Percentiles rank a stretch among this genome's conserved stretches.
Evolutionary conservation across 805 yeast genomes (phyloP).

Genomic region (Barnettozyma salicaria): DNA sequence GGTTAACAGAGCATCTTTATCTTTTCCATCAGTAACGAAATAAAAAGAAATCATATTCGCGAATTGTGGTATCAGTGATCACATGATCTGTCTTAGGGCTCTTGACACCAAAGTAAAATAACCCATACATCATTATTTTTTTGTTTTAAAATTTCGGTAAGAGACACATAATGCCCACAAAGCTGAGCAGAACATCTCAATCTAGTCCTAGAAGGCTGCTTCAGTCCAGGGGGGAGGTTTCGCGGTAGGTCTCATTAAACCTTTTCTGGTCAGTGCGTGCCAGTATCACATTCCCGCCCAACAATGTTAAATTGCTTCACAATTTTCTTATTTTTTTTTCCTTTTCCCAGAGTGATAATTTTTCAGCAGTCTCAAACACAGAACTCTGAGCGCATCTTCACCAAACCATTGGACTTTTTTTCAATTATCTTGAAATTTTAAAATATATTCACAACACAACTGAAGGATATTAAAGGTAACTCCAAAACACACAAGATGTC

Average conservation of each 20-base stretch:
- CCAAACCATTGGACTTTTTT: conserved; percentile 5
- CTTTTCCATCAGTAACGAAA: conserved; percentile 14
- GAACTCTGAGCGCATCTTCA: conserved; percentile 1
- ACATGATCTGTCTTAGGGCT: neutral
- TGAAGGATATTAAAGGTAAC: conserved; percentile 12
- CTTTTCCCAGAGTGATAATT: neutral
- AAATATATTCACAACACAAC: conserved; percentile 4
- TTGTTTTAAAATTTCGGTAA: neutral
- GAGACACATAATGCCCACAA: neutral
- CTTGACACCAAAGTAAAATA: too few relatives aligned
- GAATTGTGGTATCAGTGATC: too few relatives aligned
- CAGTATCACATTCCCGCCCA: neutral
- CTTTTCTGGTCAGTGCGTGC: conserved; percentile 7
- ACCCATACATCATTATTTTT: too few relatives aligned
- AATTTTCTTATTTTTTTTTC: conserved; percentile 1
- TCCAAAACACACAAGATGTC: conserved; percentile 45
- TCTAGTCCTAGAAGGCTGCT: too few relatives aligned
- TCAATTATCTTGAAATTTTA: conserved; percentile 9
- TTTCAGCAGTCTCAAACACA: conserved; percentile 15
- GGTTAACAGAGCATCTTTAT: conserved; percentile 4
- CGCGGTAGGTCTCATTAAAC: neutral
- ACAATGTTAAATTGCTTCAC: too few relatives aligned
- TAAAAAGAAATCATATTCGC: too few relatives aligned
- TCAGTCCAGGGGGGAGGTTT: neutral
- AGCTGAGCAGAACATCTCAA: too few relatives aligned